phyloP scores from a whole-genome alignment of 768 basidiomycete genomes.

The Tylopilus sp. region DNA sequence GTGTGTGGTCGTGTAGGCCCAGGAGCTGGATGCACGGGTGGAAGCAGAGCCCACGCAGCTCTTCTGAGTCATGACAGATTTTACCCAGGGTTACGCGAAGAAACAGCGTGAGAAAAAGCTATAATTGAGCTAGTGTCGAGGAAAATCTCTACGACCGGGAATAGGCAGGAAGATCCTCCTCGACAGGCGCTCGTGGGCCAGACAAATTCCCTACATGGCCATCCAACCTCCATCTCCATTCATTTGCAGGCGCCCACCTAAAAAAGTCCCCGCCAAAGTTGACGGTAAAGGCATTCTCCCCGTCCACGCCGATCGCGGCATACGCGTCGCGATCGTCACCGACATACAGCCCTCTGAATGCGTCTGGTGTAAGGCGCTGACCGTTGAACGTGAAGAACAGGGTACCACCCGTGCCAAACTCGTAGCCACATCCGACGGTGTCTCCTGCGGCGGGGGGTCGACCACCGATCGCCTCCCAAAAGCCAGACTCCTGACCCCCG shows the following conservation, averaged over 20 bases:
- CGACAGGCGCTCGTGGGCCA: slow-evolving; percentile 5
- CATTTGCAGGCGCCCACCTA: slow-evolving; percentile 60
- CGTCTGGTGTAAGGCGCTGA: slow-evolving; percentile 43
- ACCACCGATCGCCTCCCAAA: slow-evolving; percentile 27
- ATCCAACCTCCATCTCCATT: slow-evolving; percentile 64
- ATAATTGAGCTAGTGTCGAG: too few species aligned
- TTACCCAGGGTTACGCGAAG: slow-evolving; percentile 12
- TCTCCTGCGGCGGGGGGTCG: slow-evolving; percentile 42
- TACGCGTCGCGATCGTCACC: slow-evolving; percentile 52
- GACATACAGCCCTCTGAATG: slow-evolving; percentile 49
- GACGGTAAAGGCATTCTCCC: slow-evolving; percentile 48
- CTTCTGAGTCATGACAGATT: background rate
- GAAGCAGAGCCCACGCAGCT: slow-evolving; percentile 39
- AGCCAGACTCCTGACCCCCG: slow-evolving; percentile 54
- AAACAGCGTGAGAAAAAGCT: slow-evolving; percentile 5
- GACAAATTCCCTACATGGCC: slow-evolving; percentile 52
- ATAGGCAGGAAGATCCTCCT: slow-evolving; percentile 43
- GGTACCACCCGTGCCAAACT: slow-evolving; percentile 42
- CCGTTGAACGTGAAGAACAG: slow-evolving; percentile 63
- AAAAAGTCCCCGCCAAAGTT: slow-evolving; percentile 66
- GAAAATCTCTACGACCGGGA: too few species aligned
- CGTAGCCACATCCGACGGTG: slow-evolving; percentile 62
- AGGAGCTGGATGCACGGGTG: slow-evolving; percentile 49
- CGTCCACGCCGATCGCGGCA: slow-evolving; percentile 50
- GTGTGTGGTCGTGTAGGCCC: slow-evolving; percentile 40